Conservation (phyloP, 805 yeast genomes). For the Wickerhamomyces silvicola region DNA sequence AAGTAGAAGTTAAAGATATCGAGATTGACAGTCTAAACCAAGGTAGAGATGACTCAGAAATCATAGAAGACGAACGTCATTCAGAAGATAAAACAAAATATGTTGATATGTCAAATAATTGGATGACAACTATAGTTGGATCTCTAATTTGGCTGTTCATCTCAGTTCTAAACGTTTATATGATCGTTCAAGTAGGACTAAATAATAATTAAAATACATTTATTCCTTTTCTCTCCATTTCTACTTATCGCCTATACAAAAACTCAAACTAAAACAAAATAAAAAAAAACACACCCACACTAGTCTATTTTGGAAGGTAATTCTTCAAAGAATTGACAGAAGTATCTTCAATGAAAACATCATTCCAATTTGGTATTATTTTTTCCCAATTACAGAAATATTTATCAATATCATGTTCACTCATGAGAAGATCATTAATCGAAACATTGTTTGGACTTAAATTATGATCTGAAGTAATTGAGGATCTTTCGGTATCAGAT, state of each 20-base stretch:
- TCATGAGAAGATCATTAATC: too few relatives aligned
- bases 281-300: too few relatives aligned
- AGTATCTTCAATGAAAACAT: constrained; percentile 7
- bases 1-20: constrained; percentile 32
- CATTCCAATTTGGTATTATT: constrained; percentile 14
- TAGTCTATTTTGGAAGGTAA: too few relatives aligned
- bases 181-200: constrained; percentile 37
- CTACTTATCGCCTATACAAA: too few relatives aligned
- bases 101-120: constrained; percentile 55
- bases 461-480: neutral
- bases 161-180: constrained; percentile 62
- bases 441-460: neutral
- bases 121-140: constrained; percentile 48
- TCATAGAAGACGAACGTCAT: constrained; percentile 10
- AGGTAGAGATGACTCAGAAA: constrained; percentile 1
- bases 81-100: constrained; percentile 10
- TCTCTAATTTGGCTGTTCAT: constrained; percentile 64
- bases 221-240: too few relatives aligned
- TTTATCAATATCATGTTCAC: constrained; percentile 7
- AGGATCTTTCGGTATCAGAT: neutral
- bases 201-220: constrained; percentile 4
- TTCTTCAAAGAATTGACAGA: too few relatives aligned
- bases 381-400: constrained; percentile 12
- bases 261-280: too few relatives aligned
- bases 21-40: constrained; percentile 5